Evolutionary conservation across 352 stramenopile species (phyloP).

Genomic region (Aphanomyces astaci): DNA sequence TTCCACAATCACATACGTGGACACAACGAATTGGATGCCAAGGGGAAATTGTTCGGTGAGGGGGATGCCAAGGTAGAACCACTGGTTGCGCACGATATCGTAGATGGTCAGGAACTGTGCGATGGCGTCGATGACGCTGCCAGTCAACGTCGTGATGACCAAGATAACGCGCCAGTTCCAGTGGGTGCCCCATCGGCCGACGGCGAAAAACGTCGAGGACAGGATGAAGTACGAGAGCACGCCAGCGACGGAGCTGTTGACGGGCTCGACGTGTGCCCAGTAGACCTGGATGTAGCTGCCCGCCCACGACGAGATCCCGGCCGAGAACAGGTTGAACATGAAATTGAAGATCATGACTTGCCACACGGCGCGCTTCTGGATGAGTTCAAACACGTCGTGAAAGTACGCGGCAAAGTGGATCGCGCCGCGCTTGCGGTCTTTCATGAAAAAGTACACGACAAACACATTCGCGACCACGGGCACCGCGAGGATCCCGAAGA

Average conservation of each 20-base stretch:
- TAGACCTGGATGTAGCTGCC: conserved; percentile 44
- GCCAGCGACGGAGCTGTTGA: conserved; percentile 16
- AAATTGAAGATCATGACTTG: conserved; percentile 22
- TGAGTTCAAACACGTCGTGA: not conserved
- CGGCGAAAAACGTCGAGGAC: not conserved
- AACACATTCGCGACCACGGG: not conserved
- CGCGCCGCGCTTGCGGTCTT: not conserved
- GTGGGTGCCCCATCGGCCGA: conserved; percentile 32
- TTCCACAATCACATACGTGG: conserved; percentile 51
- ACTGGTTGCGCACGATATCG: conserved; percentile 50
- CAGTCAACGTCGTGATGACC: conserved; percentile 33
- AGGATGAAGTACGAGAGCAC: conserved; percentile 13
- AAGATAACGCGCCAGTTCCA: conserved; percentile 60
- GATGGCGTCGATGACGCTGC: conserved; percentile 36
- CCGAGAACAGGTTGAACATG: conserved; percentile 35
- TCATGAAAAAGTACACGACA: not conserved
- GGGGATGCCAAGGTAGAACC: conserved; percentile 56
- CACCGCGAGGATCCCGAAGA: not conserved
- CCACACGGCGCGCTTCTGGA: conserved; percentile 15
- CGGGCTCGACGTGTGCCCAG: conserved; percentile 23
- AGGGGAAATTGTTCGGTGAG: conserved; percentile 46
- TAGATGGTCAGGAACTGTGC: conserved; percentile 50
- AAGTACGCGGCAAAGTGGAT: not conserved
- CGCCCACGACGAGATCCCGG: conserved; percentile 41
- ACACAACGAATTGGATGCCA: conserved; percentile 43